Percentiles rank a stretch among this genome's conserved stretches.
These are phyloP conservation scores for Emiliania huxleyi DNA, from an alignment of 78 protist genomes.

Conservation along the genomic window DNA sequence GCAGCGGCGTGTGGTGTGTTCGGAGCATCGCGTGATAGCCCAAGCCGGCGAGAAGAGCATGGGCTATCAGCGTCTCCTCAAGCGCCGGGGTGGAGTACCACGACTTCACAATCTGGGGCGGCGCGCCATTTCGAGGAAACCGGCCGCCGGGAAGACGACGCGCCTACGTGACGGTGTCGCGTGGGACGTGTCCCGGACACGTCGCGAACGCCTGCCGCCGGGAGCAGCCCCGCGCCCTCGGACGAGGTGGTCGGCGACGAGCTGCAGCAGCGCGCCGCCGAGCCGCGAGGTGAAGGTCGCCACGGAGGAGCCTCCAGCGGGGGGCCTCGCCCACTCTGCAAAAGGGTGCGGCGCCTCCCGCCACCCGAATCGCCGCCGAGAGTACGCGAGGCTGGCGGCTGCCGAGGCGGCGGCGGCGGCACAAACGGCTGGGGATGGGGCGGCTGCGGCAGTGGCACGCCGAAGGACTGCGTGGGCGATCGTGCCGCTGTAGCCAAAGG, in stretches of 20 bases:
- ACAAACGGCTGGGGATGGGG: background rate
- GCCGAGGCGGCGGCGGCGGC: background rate
- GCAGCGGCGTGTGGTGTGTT: too few relatives aligned
- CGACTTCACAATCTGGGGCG: too few relatives aligned
- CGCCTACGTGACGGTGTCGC: too few relatives aligned
- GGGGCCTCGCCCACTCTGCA: background rate
- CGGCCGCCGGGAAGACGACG: background rate
- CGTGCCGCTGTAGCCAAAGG: slow-evolving; percentile 20
- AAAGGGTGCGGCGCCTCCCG: background rate
- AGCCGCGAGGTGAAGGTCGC: background rate
- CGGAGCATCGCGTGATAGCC: too few relatives aligned
- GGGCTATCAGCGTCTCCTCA: too few relatives aligned
- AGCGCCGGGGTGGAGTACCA: too few relatives aligned
- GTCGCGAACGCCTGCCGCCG: too few relatives aligned
- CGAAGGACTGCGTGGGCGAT: slow-evolving; percentile 30
- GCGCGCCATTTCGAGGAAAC: background rate
- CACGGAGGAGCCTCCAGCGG: background rate
- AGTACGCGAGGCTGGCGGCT: background rate
- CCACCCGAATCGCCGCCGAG: background rate
- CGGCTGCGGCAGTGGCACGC: too few relatives aligned
- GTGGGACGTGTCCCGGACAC: too few relatives aligned
- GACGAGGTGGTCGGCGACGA: background rate
- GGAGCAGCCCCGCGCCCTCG: too few relatives aligned
- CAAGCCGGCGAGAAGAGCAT: too few relatives aligned
- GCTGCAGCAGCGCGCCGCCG: background rate